phyloP scores from a whole-genome alignment of 2,329 filamentous ascomycete genomes.

The Calonectria montana region DNA sequence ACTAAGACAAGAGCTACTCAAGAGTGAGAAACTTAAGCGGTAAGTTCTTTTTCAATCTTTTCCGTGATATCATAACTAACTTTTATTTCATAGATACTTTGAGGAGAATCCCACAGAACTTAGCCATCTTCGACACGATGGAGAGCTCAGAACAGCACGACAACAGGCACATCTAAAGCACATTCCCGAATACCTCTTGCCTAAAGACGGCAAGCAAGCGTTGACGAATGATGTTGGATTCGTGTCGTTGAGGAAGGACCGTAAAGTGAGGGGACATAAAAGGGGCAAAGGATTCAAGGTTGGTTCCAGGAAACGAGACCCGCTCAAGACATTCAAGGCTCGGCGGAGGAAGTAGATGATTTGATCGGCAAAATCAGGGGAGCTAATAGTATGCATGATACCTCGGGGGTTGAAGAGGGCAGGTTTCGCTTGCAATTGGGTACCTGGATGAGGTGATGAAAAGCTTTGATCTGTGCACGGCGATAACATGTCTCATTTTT shows the following conservation, averaged over 20 bases:
- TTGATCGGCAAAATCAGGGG: slow-evolving; percentile 20
- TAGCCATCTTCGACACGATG: slow-evolving; percentile 88
- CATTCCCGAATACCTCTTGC: slow-evolving; percentile 93
- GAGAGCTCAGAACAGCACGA: slow-evolving; percentile 83
- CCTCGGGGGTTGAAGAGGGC: slow-evolving; percentile 19
- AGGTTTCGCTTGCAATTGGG: background rate
- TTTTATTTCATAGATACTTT: slow-evolving; percentile 70
- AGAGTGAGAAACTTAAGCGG: slow-evolving; percentile 92
- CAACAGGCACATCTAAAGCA: slow-evolving; percentile 93
- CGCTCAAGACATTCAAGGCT: slow-evolving; percentile 88
- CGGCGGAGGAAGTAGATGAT: slow-evolving; percentile 56
- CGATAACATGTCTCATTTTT: background rate
- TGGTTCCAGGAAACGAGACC: slow-evolving; percentile 78
- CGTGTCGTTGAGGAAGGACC: slow-evolving; percentile 73
- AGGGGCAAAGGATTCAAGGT: slow-evolving; percentile 60
- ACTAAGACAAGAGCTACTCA: slow-evolving; percentile 88
- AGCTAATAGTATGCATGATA: slow-evolving; percentile 29
- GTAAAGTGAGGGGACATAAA: slow-evolving; percentile 60
- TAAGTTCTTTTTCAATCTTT: slow-evolving; percentile 29
- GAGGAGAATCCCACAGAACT: slow-evolving; percentile 96
- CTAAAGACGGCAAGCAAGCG: slow-evolving; percentile 78
- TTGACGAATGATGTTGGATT: slow-evolving; percentile 79
- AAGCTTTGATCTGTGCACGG: background rate
- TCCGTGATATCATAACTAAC: background rate
- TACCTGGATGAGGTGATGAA: background rate